These are phyloP conservation scores for Hylodesmum podocarpum DNA, from an alignment of 306 rosid genomes.

Conservation along the genomic window DNA sequence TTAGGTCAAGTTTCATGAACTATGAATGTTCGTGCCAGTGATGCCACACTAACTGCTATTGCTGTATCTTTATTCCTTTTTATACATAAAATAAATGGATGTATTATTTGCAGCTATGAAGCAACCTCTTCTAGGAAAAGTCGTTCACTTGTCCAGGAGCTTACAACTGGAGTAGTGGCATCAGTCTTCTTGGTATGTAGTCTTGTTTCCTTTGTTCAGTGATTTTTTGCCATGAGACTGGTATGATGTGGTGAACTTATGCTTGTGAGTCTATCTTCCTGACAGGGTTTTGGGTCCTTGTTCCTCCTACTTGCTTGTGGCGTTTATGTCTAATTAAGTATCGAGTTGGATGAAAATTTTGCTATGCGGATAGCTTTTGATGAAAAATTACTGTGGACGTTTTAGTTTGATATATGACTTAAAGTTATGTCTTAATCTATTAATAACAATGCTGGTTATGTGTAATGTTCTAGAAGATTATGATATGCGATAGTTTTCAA, in stretches of 20 bases:
- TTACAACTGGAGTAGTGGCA: slow-evolving; percentile 77
- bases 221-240: slow-evolving; percentile 9
- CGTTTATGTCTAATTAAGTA: slow-evolving; percentile 70
- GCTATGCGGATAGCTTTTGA: slow-evolving; percentile 42
- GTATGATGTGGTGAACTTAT: slow-evolving; percentile 26
- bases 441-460: slow-evolving; percentile 18
- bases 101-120: slow-evolving; percentile 65
- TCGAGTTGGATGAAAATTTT: slow-evolving; percentile 35
- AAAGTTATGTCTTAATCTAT: slow-evolving; percentile 18
- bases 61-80: background rate
- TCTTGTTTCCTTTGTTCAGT: background rate
- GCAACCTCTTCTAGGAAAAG: slow-evolving; percentile 82
- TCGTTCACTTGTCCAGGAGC: slow-evolving; percentile 83
- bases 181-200: slow-evolving; percentile 76
- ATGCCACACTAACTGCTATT: background rate
- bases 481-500: slow-evolving; percentile 20
- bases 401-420: slow-evolving; percentile 25
- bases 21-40: background rate
- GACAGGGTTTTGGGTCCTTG: slow-evolving; percentile 89
- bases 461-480: slow-evolving; percentile 30
- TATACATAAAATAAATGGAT: background rate
- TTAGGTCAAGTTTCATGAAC: slow-evolving; percentile 18
- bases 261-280: slow-evolving; percentile 13
- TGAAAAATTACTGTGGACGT: slow-evolving; percentile 28
- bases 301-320: slow-evolving; percentile 91